phyloP scores from a whole-genome alignment of 306 rosid species.

The Pyrus communis region DNA sequence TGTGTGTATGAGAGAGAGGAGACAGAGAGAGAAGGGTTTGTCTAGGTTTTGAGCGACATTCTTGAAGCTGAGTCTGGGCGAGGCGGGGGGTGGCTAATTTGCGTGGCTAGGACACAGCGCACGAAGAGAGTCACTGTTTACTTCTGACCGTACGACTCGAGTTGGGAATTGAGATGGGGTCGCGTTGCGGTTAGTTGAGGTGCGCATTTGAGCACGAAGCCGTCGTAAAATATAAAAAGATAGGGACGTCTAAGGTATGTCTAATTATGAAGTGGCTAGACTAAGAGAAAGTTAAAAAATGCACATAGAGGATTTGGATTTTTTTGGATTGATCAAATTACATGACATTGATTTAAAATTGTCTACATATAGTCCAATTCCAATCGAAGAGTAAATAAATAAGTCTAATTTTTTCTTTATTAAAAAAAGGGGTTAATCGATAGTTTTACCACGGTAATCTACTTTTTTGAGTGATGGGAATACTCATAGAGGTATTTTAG shows the following conservation, averaged over 20 bases:
- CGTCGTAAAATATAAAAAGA: not conserved
- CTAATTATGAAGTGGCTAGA: no score
- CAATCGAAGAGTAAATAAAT: no score
- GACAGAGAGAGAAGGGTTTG: not conserved
- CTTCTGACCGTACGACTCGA: not conserved
- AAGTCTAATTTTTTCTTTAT: no score
- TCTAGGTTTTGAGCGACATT: conserved; percentile 20
- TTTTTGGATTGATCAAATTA: no score
- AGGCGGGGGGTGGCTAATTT: conserved; percentile 8
- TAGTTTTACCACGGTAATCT: no score
- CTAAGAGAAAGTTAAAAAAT: no score
- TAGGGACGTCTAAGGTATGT: not conserved
- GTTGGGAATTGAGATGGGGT: not conserved
- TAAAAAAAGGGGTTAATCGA: no score
- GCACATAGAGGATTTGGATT: no score
- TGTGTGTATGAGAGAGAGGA: not conserved
- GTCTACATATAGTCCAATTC: no score
- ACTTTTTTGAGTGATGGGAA: no score
- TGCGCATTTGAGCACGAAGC: not conserved
- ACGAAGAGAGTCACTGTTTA: not conserved
- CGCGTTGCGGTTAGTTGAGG: not conserved
- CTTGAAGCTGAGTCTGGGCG: not conserved
- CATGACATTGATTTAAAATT: no score
- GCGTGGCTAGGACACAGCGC: conserved; percentile 8
- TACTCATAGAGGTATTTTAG: no score